Conservation (phyloP, 805 yeast species). For the Saccharomycopsis sp. region DNA sequence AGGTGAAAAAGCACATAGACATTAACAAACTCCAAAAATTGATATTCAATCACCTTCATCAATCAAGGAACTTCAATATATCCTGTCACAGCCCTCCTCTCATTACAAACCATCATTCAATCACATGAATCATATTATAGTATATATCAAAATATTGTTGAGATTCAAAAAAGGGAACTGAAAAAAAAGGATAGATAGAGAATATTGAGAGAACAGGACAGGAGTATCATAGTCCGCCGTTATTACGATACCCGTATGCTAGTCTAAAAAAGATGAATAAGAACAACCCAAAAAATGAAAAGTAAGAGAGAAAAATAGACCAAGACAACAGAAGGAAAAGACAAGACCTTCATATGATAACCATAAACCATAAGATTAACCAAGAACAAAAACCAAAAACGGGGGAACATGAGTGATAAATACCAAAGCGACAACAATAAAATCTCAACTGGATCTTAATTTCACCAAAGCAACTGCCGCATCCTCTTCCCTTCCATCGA, state of each 20-base stretch:
- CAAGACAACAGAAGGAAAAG: neutral
- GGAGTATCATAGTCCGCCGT: no score
- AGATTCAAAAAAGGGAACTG: neutral
- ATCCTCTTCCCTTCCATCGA: constrained; percentile 35
- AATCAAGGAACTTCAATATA: no score
- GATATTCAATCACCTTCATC: no score
- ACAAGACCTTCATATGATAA: constrained; percentile 5
- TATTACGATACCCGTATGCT: no score
- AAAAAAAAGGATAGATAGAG: neutral
- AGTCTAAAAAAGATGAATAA: no score
- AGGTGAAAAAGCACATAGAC: neutral
- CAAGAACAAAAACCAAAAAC: constrained; percentile 4
- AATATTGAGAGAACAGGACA: no score
- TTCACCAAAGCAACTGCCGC: constrained; percentile 66
- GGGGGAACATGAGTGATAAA: constrained; percentile 9
- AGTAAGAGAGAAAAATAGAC: neutral
- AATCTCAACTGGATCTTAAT: constrained; percentile 28
- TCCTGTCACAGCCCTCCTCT: no score
- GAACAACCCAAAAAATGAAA: no score
- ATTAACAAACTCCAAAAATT: no score
- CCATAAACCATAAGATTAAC: neutral
- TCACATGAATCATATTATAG: no score
- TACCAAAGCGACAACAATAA: neutral
- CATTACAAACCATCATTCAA: no score
- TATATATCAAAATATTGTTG: neutral